phyloP scores from a whole-genome alignment of 805 yeast species.

The Candida silvatica region DNA sequence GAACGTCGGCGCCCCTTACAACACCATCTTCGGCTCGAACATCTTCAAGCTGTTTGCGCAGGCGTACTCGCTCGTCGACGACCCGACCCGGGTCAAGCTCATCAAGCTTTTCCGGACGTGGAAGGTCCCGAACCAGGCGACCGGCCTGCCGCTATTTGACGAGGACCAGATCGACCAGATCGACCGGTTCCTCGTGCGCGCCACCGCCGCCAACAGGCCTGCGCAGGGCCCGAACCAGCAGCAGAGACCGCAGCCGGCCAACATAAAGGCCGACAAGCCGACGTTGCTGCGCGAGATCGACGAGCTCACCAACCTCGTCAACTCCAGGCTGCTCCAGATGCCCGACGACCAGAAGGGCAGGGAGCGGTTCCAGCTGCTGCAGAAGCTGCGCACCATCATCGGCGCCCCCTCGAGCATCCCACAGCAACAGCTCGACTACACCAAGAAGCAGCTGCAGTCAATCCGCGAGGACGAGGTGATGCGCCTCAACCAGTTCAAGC shows the following conservation, averaged over 20 bases:
- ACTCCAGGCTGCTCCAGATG: constrained; percentile 27
- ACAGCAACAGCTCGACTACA: constrained; percentile 22
- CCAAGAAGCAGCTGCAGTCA: constrained; percentile 22
- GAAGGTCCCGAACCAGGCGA: constrained; percentile 58
- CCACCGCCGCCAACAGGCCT: constrained; percentile 33
- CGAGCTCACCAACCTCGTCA: constrained; percentile 34
- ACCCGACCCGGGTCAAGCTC: constrained; percentile 62
- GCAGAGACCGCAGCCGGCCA: constrained; percentile 1
- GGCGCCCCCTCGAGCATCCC: constrained; percentile 21
- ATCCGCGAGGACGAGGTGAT: constrained; percentile 26
- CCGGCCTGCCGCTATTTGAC: constrained; percentile 68
- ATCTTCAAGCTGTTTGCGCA: constrained; percentile 63
- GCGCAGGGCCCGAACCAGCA: constrained; percentile 8
- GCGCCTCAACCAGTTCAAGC: constrained; percentile 17
- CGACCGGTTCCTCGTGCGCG: constrained; percentile 61
- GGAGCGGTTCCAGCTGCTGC: constrained; percentile 36
- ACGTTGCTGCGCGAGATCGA: constrained; percentile 23
- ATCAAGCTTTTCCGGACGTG: constrained; percentile 80
- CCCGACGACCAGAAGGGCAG: constrained; percentile 31
- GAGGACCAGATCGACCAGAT: constrained; percentile 60
- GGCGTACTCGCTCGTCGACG: constrained; percentile 74
- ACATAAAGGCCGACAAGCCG: constrained; percentile 7
- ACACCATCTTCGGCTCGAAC: constrained; percentile 63
- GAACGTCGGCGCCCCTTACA: constrained; percentile 84
- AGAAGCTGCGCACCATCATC: constrained; percentile 33